Evolutionary conservation across 805 yeast genomes (phyloP), one percentile per base, ranked within the genome.

Genomic region (Priceomyces haplophilus): DNA sequence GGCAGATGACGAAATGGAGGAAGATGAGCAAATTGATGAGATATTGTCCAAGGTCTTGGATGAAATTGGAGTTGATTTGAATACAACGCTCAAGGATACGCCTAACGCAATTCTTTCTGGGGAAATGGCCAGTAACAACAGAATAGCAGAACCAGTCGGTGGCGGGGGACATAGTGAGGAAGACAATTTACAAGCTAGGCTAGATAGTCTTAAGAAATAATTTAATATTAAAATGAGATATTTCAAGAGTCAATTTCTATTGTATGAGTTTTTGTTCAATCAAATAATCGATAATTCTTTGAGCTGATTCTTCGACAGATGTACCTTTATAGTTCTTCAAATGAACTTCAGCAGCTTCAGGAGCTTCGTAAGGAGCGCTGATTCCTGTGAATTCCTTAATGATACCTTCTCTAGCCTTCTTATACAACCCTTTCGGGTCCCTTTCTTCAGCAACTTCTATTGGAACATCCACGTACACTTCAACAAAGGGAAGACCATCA

Each of bases 391-490:
- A 90, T 60, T 90, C 96, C 67, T 87, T 87, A 64, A 90, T 90
- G 47, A 85, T 71, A 27, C 98, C 98, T 58, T 89, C 93, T 65
- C 97, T 82, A 13, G 98, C 98, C 76, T 91, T 91, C 69, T 89
- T 89, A 74, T 91, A 91, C 52, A 91, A 73, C 10, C 98, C 98
- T 73, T 91, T 91, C 50, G 98, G 98, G 65, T 91, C 98, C 71
- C 98, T 87, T 65, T 88, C 78, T 73, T 91, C 98, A 39, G 97
- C 98, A 48, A 91, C 88, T 57, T 84, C 89, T 40, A 91, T 75
- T 27, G 98, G 97, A 35, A 89, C 97, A 63, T 90, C 96, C 29
- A 90, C 91, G 53, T 70, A 89, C 7, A 91, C 95, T 71, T 90
- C 98, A 42, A 90, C 78, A 57, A 90, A 90, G 41, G 95, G 91